Evolutionary conservation across 2,329 filamentous ascomycete species (phyloP), one percentile per base, ranked within the genome.

Genomic region (Cordyceps farinosa): DNA sequence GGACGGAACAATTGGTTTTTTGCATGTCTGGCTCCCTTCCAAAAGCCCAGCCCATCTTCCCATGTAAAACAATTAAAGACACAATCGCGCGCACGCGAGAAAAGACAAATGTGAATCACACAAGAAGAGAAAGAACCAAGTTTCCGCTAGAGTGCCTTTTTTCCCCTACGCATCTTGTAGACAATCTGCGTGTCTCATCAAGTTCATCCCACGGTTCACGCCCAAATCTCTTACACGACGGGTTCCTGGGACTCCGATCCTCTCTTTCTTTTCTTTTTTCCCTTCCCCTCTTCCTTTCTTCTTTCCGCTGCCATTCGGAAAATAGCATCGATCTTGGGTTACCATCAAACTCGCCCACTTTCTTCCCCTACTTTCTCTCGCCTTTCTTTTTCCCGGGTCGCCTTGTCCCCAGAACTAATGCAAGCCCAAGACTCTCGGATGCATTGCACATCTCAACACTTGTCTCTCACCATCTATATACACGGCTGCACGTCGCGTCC

Each of bases 391-490:
- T 54, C 30, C 50, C 4, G 51, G 48, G 1, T 15, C 34, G 9
- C 45, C 32, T 15, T 32, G 29, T 53, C 38, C 36, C 34, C 2
- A 42, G 30, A 15, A 30, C 57, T 52, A 61, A 61, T 61, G 57
- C 57, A 61, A 22, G 57, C 34, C 48, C 50, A 42, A 34, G 48
- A 29, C 47, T 45, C 50, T 54, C 48, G 30, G 48, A 54, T 61
- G 9, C 58, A 44, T 32, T 29, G n/a, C 22, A 42, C 40, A 44
- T 53, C 40, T 36, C 13, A 36, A 53, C 34, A 45, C 29, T 11
- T 22, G 40, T 53, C 29, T 53, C 38, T 17, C 38, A 54, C 9
- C 50, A 61, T 53, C 48, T 34, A 40, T 40, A 27, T 13, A 55
- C 22, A 17, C 56, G 32, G 45, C 56, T 30, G 57, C 29, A 51